A percentile compares a stretch with the other conserved stretches of the same genome.
phyloP scores from a whole-genome alignment of 2,329 filamentous ascomycete genomes.

The Clarireedia monteithiana region DNA sequence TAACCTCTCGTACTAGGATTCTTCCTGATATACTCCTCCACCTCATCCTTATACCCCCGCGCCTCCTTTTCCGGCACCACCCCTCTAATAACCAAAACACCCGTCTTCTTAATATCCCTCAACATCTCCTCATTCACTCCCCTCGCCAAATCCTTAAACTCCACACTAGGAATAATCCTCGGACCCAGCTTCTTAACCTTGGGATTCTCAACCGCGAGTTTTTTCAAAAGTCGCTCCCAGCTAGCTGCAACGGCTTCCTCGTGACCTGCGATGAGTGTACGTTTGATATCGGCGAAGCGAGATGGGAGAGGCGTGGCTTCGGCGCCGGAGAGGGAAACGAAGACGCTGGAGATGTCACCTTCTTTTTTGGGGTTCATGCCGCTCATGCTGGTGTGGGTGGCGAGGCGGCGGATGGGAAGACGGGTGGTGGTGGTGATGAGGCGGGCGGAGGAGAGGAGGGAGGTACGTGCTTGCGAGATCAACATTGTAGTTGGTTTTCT shows the following conservation, averaged over 20 bases:
- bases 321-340: constrained; percentile 47
- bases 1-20: constrained; percentile 52
- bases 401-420: background rate
- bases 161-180: constrained; percentile 37
- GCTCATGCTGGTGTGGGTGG: background rate
- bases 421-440: background rate
- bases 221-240: constrained; percentile 41
- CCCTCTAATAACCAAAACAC: constrained; percentile 49
- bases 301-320: constrained; percentile 40
- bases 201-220: constrained; percentile 40
- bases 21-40: constrained; percentile 55
- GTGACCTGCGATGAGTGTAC: constrained; percentile 40
- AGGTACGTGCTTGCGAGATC: background rate
- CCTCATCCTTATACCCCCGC: constrained; percentile 54
- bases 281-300: constrained; percentile 48
- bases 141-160: background rate
- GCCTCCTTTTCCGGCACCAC: constrained; percentile 58
- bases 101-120: constrained; percentile 10
- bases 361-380: constrained; percentile 26
- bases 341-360: constrained; percentile 54
- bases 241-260: constrained; percentile 39
- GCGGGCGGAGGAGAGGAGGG: background rate
- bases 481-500: background rate
- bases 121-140: background rate
- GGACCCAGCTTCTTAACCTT: constrained; percentile 38